phyloP scores from a whole-genome alignment of 257 asterid genomes.

The Salvia splendens region DNA sequence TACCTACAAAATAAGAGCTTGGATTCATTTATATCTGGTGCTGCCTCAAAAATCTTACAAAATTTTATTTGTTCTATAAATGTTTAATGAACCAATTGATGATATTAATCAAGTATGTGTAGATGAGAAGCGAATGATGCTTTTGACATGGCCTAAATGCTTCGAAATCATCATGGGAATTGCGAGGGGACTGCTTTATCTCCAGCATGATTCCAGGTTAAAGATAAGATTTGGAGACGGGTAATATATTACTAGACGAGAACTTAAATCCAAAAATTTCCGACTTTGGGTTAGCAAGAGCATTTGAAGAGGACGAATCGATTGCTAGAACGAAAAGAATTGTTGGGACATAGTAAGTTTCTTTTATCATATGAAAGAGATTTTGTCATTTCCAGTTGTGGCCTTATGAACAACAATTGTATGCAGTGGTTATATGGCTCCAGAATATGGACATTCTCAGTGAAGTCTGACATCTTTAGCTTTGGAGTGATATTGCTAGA shows the following conservation, averaged over 20 bases:
- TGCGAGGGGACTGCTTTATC: constrained; percentile 44
- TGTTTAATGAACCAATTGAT: background rate
- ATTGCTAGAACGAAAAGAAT: constrained; percentile 40
- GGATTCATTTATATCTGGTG: too few relatives aligned
- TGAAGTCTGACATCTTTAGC: constrained; percentile 53
- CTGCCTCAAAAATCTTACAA: too few relatives aligned
- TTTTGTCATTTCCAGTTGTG: background rate
- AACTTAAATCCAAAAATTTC: constrained; percentile 18
- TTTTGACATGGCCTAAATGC: constrained; percentile 44
- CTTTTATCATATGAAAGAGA: background rate
- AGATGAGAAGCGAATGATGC: constrained; percentile 30
- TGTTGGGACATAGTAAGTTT: constrained; percentile 50
- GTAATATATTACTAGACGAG: constrained; percentile 28
- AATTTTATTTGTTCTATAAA: background rate
- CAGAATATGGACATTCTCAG: constrained; percentile 50
- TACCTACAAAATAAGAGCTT: too few relatives aligned
- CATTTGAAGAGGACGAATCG: constrained; percentile 31
- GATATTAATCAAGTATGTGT: background rate
- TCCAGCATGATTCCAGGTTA: constrained; percentile 51
- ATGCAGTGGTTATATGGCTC: constrained; percentile 59
- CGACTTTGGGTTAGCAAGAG: constrained; percentile 51
- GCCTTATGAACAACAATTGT: background rate
- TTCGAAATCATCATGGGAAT: constrained; percentile 45
- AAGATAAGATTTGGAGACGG: constrained; percentile 46
- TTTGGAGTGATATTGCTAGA: constrained; percentile 52